These are phyloP conservation scores for Citrus medica DNA, from an alignment of 345 rosid genomes.

Conservation along the genomic window DNA sequence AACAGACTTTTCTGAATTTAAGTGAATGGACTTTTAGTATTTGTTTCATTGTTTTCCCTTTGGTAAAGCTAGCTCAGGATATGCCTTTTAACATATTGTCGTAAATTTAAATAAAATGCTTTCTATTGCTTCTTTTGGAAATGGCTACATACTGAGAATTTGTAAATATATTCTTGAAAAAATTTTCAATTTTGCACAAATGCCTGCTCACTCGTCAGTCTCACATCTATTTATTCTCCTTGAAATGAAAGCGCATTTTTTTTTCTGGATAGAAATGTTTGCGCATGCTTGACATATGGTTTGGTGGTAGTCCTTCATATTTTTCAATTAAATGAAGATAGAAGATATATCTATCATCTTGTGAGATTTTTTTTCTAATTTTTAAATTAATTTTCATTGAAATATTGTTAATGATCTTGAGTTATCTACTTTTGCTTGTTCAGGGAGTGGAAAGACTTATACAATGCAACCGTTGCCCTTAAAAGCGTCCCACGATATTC, in stretches of 20 bases:
- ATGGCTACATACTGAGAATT: not conserved
- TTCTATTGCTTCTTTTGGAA: not conserved
- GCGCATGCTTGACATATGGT: not conserved
- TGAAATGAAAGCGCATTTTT: too few species aligned
- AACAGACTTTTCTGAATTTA: not conserved
- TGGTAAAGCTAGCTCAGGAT: not conserved
- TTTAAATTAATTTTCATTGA: not conserved
- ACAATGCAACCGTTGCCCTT: slow-evolving; percentile 72
- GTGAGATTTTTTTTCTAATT: not conserved
- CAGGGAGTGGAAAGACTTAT: slow-evolving; percentile 73
- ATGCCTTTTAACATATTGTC: not conserved
- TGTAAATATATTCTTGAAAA: not conserved
- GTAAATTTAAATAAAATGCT: not conserved
- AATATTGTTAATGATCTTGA: slow-evolving; percentile 7
- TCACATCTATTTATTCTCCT: not conserved
- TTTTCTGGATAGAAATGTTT: not conserved
- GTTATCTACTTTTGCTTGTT: not conserved
- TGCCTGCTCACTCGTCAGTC: not conserved
- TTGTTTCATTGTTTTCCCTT: not conserved
- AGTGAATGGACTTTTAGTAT: not conserved
- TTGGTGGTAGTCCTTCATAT: not conserved
- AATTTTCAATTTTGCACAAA: not conserved
- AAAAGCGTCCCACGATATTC: slow-evolving; percentile 58
- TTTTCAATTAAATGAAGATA: not conserved
- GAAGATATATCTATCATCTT: not conserved